phyloP scores from a whole-genome alignment of 768 basidiomycete species.

The Stropharia rugosoannulata region DNA sequence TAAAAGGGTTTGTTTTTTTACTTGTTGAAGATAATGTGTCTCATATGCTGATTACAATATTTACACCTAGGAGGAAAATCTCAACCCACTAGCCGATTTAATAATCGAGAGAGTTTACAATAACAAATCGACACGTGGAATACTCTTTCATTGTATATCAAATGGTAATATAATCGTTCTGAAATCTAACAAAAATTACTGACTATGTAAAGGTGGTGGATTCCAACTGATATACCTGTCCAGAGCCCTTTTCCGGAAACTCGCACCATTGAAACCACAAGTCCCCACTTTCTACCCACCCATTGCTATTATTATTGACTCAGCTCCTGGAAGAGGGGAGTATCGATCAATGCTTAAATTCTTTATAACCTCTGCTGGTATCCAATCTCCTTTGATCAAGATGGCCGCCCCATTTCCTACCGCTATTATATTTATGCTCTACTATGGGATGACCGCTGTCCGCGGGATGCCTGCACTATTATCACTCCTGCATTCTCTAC shows the following conservation, averaged over 20 bases:
- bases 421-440: background rate
- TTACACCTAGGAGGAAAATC: no score
- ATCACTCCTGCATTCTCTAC: background rate
- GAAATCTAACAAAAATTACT: no score
- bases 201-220: no score
- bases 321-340: constrained; percentile 2
- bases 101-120: no score
- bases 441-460: background rate
- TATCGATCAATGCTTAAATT: constrained; percentile 5
- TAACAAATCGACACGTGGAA: no score
- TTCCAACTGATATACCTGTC: constrained; percentile 5
- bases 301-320: constrained; percentile 6
- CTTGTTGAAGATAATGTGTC: no score
- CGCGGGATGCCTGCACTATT: background rate
- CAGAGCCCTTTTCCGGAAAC: background rate
- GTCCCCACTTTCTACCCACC: no score
- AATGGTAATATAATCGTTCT: no score
- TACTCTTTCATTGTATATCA: no score
- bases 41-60: no score
- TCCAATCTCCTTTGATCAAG: background rate
- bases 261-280: background rate
- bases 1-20: no score
- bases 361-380: background rate
- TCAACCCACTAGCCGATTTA: no score
- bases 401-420: background rate